A percentile compares a stretch with the other conserved stretches of the same genome.
Evolutionary conservation across 176 grass and related monocot genomes (phyloP).

Genomic region (Themeda triandra): DNA sequence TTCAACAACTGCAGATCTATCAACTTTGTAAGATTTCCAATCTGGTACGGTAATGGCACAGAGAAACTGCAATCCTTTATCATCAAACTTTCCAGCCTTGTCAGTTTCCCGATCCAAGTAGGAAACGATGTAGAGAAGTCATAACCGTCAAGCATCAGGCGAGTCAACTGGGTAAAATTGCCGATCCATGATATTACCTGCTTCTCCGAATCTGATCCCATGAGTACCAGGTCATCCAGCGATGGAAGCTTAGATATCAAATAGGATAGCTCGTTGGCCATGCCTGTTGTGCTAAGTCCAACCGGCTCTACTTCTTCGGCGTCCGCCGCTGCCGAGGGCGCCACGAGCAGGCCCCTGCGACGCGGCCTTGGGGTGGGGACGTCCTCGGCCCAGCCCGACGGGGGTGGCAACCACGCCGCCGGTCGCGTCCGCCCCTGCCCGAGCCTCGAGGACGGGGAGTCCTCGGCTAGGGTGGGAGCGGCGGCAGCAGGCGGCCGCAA

Average conservation of each 20-base stretch:
- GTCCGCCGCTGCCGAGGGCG: too few species aligned
- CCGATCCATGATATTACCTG: neutral
- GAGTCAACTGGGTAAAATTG: neutral
- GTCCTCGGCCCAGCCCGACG: too few species aligned
- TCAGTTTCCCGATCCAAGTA: neutral
- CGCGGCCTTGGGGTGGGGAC: too few species aligned
- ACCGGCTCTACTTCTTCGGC: too few species aligned
- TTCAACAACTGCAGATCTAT: rapidly evolving
- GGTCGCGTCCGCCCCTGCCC: too few species aligned
- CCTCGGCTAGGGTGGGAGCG: too few species aligned
- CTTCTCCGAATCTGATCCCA: neutral
- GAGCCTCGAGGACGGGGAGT: too few species aligned
- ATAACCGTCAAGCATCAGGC: rapidly evolving
- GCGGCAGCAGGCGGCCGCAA: too few species aligned
- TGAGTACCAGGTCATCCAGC: neutral
- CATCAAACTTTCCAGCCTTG: neutral
- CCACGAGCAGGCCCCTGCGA: too few species aligned
- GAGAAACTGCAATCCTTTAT: neutral
- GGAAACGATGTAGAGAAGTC: neutral
- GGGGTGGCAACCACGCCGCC: too few species aligned
- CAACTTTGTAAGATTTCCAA: neutral
- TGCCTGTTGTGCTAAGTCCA: neutral
- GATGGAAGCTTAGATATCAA: neutral
- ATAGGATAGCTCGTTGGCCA: neutral
- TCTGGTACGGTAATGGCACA: neutral